Evolutionary conservation across 2,329 filamentous ascomycete species (phyloP), one percentile per base, ranked within the genome.

Genomic region (Erysiphe pisi): DNA sequence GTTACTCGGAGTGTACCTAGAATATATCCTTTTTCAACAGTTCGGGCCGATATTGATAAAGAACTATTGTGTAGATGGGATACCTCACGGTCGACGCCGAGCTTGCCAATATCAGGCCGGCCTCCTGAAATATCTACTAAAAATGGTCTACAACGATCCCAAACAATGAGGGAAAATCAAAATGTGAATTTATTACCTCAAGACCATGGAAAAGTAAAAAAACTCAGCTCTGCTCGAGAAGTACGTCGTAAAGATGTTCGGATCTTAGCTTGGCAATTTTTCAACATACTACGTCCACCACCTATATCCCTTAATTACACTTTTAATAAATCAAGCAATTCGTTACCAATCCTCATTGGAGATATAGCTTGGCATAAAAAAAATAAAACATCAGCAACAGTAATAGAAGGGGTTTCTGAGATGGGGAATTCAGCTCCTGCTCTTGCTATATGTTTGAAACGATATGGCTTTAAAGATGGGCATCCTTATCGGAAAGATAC

Each of bases 241-340:
- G 82, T 80, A 20, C 79, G 80, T 56, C 83, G 87, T 79, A 97
- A 94, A 81, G 94, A 97, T 80, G 91, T 98, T 20, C 90, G 94
- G 77, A 97, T 98, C 85, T 94, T 94, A 56, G 95, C 95, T 1
- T 98, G 94, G 93, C 94, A 97, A 81, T 97, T 98, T 81, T 98
- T 97, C 84, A 93, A 92, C 81, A 85, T 98, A 40, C 93, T 97
- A 80, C 94, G 91, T 93, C 84, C 84, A 91, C 86, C 74, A 77
- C 79, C 80, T 77, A 77, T 75, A 28, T 49, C n/a, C n/a, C 14
- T 70, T 12, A 40, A 16, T 22, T 25, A 56, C 49, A 31, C 36
- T 43, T 70, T 18, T 1, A 70, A 18, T n/a, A 40, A 40, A 70
- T 70, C 31, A 22, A 70, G 65, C n/a, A 20, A 56, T 56, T 56